Base-by-base conservation (phyloP, 768 basidiomycete species). In the Glaciozyma martinii region DNA sequence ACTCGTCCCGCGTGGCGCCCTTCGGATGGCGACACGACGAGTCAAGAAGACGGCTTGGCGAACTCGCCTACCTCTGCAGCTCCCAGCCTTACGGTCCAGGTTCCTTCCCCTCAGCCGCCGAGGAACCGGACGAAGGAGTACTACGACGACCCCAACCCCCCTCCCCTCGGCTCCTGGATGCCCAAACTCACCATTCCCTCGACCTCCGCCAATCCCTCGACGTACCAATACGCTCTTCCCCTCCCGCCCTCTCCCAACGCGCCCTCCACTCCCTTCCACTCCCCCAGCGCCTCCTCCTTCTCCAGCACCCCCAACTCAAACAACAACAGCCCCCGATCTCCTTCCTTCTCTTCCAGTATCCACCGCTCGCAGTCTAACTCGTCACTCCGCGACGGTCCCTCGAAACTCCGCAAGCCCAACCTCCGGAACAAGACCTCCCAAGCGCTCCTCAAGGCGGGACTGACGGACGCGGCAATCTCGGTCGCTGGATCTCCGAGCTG, bases 401-500 rank as follows among this genome's bases (percentile, higher is more conserved):
- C 61, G 32, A 67, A 67, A n/a, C 62, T 67, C 21, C 66, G 66
- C 47, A 67, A 67, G 49, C 46, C 37, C 1, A n/a, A 59, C 1
- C 42, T 43, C 46, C 56, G 47, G 33, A 47, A 46, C 43, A 62
- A 62, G 49, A 49, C 56, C 12, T 50, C 56, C 0, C 62, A 56
- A 1, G 40, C 55, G n/a, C 54, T 56, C 37, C 37, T 40, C 37
- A 40, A 40, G 37, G 37, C 37, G 37, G 37, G 37, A 6, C 10
- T 40, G 37, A 13, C 37, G 37, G 37, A 40, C 37, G 12, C 37
- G 15, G 37, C 37, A 13, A 8, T 40, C 37, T 40, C 37, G 37
- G 37, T 40, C 37, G 37, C 12, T 40, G 37, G 37, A 40, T 6
- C 37, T 40, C 37, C 37, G 3, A 40, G 37, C 37, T 40, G 3